Conservation (phyloP, 768 basidiomycete genomes). For the Peribolospora baueri region DNA sequence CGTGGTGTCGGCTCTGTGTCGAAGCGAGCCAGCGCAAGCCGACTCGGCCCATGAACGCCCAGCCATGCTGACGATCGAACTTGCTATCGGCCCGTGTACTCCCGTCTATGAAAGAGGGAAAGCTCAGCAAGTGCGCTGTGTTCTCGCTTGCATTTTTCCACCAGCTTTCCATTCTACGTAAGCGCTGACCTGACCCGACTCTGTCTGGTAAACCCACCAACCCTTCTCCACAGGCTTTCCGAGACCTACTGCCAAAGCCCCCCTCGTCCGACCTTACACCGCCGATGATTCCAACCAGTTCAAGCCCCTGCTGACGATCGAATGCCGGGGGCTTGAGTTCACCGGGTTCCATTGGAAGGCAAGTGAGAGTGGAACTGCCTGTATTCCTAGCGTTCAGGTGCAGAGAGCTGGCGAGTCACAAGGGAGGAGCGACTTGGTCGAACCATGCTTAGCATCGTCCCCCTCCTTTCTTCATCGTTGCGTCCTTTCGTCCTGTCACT, state of each 20-base stretch:
- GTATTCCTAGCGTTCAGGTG: no score
- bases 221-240: constrained; percentile 7
- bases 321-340: constrained; percentile 73
- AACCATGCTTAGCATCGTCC: not conserved
- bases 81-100: no score
- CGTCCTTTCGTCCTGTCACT: no score
- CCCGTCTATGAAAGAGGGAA: constrained; percentile 26
- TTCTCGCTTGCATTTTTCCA: not conserved
- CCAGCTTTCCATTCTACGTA: constrained; percentile 20
- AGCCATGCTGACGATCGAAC: no score
- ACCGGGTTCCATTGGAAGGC: constrained; percentile 49
- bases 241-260: constrained; percentile 7
- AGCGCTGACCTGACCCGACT: not conserved
- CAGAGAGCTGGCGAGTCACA: no score
- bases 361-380: constrained; percentile 7
- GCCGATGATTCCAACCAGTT: constrained; percentile 36
- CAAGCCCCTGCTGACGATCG: constrained; percentile 41
- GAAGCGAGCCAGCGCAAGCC: no score
- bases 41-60: no score
- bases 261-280: constrained; percentile 27
- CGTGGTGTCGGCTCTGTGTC: no score
- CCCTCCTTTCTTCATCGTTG: no score
- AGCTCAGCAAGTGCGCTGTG: constrained; percentile 27
- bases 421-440: not conserved
- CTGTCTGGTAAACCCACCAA: not conserved